These are phyloP conservation scores for Cairneyella variabilis DNA, from an alignment of 495 filamentous ascomycete species.

Conservation along the genomic window DNA sequence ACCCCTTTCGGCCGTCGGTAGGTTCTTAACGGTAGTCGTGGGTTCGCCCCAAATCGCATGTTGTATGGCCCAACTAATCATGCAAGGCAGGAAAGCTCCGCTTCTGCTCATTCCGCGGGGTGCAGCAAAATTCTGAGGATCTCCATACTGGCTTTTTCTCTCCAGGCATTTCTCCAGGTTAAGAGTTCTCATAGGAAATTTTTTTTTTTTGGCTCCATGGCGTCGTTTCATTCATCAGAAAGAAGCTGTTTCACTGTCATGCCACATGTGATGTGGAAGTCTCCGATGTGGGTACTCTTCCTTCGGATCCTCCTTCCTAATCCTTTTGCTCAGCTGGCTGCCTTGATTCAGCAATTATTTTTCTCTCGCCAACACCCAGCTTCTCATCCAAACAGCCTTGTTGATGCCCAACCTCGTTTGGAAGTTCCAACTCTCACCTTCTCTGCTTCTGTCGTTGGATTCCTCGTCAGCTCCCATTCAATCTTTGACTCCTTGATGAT, in stretches of 20 bases:
- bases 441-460: background rate
- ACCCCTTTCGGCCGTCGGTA: slow-evolving; percentile 5
- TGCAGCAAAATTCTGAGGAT: slow-evolving; percentile 8
- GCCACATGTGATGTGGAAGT: slow-evolving; percentile 1
- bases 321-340: no score
- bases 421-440: background rate
- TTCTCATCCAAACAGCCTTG: slow-evolving; percentile 17
- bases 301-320: no score
- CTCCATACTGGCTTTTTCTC: slow-evolving; percentile 2
- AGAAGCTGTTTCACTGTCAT: background rate
- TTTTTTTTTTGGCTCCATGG: background rate
- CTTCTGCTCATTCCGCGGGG: slow-evolving; percentile 11
- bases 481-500: no score
- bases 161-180: background rate
- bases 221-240: no score
- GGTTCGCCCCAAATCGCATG: background rate
- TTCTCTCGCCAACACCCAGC: no score
- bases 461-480: background rate
- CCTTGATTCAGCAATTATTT: no score
- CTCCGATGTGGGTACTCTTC: background rate
- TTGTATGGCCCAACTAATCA: background rate
- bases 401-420: slow-evolving; percentile 11
- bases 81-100: background rate
- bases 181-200: background rate
- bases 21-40: background rate